phyloP scores from a whole-genome alignment of 306 rosid species.

The Citrullus amarus region DNA sequence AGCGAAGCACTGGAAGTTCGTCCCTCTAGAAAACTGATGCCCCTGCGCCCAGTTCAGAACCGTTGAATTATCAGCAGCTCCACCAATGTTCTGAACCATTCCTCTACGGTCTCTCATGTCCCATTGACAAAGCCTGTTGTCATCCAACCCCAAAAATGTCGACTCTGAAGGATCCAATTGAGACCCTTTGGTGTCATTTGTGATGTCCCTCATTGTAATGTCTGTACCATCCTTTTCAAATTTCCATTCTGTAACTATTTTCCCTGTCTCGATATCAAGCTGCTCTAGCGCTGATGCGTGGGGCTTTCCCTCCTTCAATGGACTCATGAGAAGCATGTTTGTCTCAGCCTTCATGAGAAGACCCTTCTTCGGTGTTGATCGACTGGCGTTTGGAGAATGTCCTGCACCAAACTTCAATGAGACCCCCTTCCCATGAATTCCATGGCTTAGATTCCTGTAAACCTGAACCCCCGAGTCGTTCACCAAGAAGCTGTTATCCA shows the following conservation, averaged over 20 bases:
- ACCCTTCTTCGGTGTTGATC: slow-evolving; percentile 49
- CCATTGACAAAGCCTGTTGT: slow-evolving; percentile 86
- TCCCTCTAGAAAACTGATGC: slow-evolving; percentile 80
- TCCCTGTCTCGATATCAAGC: slow-evolving; percentile 78
- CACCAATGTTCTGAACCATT: slow-evolving; percentile 57
- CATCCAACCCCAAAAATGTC: slow-evolving; percentile 88
- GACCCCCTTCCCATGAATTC: slow-evolving; percentile 81
- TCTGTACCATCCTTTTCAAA: slow-evolving; percentile 80
- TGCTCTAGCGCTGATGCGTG: slow-evolving; percentile 50
- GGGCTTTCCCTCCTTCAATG: slow-evolving; percentile 53
- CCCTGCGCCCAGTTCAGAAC: slow-evolving; percentile 83
- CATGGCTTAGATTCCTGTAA: slow-evolving; percentile 49
- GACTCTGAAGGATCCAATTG: slow-evolving; percentile 85
- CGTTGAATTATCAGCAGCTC: slow-evolving; percentile 19
- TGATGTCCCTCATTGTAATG: slow-evolving; percentile 71
- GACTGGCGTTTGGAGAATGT: slow-evolving; percentile 5
- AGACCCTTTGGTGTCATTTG: slow-evolving; percentile 66
- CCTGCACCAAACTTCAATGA: slow-evolving; percentile 42
- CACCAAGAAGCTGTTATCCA: slow-evolving; percentile 78
- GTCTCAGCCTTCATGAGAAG: slow-evolving; percentile 71
- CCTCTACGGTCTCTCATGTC: slow-evolving; percentile 77
- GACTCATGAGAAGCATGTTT: slow-evolving; percentile 90
- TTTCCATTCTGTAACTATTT: slow-evolving; percentile 79
- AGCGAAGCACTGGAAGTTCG: slow-evolving; percentile 85
- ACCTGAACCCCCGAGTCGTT: slow-evolving; percentile 66